Evolutionary conservation across 2,329 filamentous ascomycete species (phyloP).

Genomic region (Cadophora luteo-olivacea): DNA sequence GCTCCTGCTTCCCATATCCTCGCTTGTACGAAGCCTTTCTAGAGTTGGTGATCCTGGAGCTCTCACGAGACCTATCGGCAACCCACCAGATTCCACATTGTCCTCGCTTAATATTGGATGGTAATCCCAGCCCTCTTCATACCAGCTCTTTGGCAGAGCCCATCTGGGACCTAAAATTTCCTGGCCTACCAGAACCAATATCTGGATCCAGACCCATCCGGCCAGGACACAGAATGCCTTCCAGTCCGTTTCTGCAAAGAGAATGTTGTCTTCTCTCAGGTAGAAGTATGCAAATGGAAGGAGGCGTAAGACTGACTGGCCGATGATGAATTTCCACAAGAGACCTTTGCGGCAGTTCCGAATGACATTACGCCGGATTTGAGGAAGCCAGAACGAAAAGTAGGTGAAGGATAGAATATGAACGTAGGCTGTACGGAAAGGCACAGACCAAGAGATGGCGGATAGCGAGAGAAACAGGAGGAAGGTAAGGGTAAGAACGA

Average conservation of each 20-base stretch:
- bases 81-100: slow-evolving; percentile 75
- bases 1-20: slow-evolving; percentile 46
- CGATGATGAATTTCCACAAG: slow-evolving; percentile 88
- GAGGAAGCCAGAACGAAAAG: slow-evolving; percentile 89
- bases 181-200: slow-evolving; percentile 79
- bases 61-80: slow-evolving; percentile 76
- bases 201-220: slow-evolving; percentile 88
- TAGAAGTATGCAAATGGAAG: slow-evolving; percentile 89
- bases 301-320: slow-evolving; percentile 80
- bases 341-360: slow-evolving; percentile 91
- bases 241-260: slow-evolving; percentile 76
- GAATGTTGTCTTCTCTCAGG: slow-evolving; percentile 76
- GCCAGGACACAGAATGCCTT: slow-evolving; percentile 68
- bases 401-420: slow-evolving; percentile 75
- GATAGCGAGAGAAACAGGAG: slow-evolving; percentile 65
- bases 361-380: slow-evolving; percentile 88
- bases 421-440: slow-evolving; percentile 61
- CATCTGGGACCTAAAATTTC: slow-evolving; percentile 89
- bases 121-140: slow-evolving; percentile 88
- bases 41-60: slow-evolving; percentile 37
- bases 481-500: slow-evolving; percentile 61
- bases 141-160: slow-evolving; percentile 74
- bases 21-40: slow-evolving; percentile 31
- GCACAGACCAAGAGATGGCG: slow-evolving; percentile 65
- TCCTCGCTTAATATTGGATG: slow-evolving; percentile 88